Percentiles rank a stretch among this genome's conserved stretches.
Evolutionary conservation across 768 basidiomycete genomes (phyloP).

Genomic region (Pleurotus giganteus): DNA sequence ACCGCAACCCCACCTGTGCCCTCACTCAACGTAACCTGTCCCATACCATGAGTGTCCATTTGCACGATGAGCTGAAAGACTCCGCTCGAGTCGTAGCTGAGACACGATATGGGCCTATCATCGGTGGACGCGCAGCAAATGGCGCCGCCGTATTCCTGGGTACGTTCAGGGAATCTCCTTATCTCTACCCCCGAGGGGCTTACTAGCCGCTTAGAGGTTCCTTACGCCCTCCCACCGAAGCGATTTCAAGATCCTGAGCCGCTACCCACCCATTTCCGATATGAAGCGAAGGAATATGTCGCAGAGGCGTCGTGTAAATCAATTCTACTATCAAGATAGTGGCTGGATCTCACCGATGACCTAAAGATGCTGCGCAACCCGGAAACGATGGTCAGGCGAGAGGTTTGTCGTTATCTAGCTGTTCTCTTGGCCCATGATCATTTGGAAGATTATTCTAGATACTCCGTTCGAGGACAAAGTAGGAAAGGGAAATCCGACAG

Average conservation of each 20-base stretch:
- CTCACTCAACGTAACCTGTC: not conserved
- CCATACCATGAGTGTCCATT: conserved; percentile 29
- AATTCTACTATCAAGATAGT: not conserved
- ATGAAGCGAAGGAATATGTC: conserved; percentile 60
- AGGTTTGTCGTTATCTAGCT: conserved; percentile 30
- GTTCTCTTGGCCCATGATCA: not conserved
- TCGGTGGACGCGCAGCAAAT: conserved; percentile 58
- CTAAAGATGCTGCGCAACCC: conserved; percentile 59
- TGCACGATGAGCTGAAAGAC: conserved; percentile 55
- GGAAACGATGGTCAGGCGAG: conserved; percentile 61
- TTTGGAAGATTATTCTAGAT: conserved; percentile 26
- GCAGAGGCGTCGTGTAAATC: conserved; percentile 53
- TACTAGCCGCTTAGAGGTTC: conserved; percentile 49
- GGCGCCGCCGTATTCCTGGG: conserved; percentile 67
- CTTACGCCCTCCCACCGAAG: conserved; percentile 64
- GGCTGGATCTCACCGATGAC: not conserved
- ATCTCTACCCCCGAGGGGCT: not conserved
- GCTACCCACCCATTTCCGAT: conserved; percentile 52
- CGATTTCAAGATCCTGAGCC: conserved; percentile 64
- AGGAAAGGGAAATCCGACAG: conserved; percentile 64
- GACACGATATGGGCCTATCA: conserved; percentile 55
- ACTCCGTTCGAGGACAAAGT: conserved; percentile 55
- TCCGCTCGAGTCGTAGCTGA: conserved; percentile 43
- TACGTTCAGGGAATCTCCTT: conserved; percentile 21
- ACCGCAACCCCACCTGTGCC: too few species aligned